phyloP scores from a whole-genome alignment of 2,329 filamentous ascomycete genomes.

The Diaporthe destruens region DNA sequence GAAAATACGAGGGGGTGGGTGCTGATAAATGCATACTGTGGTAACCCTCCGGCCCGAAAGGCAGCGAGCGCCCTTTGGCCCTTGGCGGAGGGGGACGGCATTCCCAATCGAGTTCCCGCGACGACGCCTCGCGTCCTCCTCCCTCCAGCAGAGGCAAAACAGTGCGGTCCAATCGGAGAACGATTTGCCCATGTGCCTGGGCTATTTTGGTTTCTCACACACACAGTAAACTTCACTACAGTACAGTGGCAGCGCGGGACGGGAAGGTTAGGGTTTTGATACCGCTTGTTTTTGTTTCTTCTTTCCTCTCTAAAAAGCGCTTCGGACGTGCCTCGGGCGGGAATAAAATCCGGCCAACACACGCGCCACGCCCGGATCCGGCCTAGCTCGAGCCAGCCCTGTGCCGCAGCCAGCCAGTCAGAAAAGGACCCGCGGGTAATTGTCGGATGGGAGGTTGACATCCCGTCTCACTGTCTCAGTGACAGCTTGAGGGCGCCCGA shows the following conservation, averaged over 20 bases:
- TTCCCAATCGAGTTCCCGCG: neutral
- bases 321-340: neutral
- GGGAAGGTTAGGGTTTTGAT: neutral
- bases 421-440: constrained; percentile 6
- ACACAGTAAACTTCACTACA: no score
- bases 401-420: constrained; percentile 8
- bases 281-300: neutral
- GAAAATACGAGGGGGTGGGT: constrained; percentile 2
- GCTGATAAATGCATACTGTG: neutral
- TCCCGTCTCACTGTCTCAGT: constrained; percentile 16
- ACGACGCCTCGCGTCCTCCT: neutral
- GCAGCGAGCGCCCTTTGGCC: constrained; percentile 12
- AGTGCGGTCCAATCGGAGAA: neutral
- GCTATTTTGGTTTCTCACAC: neutral
- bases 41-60: no score
- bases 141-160: neutral
- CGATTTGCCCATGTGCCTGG: neutral
- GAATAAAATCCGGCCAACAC: neutral
- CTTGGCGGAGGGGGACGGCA: neutral
- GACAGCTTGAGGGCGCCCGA: neutral
- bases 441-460: constrained; percentile 4
- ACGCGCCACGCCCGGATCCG: neutral
- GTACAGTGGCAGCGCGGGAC: constrained; percentile 1
- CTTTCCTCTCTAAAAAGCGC: no score
- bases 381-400: neutral